Base-by-base conservation (phyloP, 257 asterid species). In the Gardenia jasminoides region DNA sequence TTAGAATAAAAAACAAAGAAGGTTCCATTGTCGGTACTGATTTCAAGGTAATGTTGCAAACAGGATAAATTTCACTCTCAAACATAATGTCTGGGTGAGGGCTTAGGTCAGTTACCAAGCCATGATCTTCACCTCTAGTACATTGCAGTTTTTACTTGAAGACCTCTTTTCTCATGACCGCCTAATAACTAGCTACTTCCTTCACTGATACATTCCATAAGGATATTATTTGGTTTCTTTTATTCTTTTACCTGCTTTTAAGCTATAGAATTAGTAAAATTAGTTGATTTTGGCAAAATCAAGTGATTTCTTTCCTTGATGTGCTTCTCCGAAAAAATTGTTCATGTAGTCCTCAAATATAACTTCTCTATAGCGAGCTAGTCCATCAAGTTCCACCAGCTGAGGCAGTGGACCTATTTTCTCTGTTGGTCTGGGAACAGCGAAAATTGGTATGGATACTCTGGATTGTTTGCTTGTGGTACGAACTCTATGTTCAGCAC, bases 401-500 rank as follows among this genome's bases (percentile, higher is more conserved):
- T 80, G 79, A 56, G 87, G 78, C 67, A 85, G 72, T 16, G 88
- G 88, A 6, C 83, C 83, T 10, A 85, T 83, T 68, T 80, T 85
- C 70, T 72, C 80, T 7, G 72, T 75, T 44, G 82, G 82, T 72
- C 36, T 36, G 33, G 87, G 88, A 15, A 31, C 50, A 64, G 87
- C 79, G 82, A 85, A 85, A 17, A 78, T 9, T 67, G 88, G 88
- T 6, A 85, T 16, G 39, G 88, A 85, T 17, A 85, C 88, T 71
- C 88, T 83, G n/a, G 86, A 80, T 76, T 78, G 74, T 64, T 59
- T 75, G 48, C 73, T 81, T 72, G 88, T 83, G 31, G 87, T 85
- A 44, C 88, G 76, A 12, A 85, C 88, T 79, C 88, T 83, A 22
- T 83, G 85, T 39, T 85, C 87, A 10, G 88, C 87, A 56, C 88